These are phyloP conservation scores for Naganishia onofrii DNA, from an alignment of 768 basidiomycete genomes.

Conservation along the genomic window DNA sequence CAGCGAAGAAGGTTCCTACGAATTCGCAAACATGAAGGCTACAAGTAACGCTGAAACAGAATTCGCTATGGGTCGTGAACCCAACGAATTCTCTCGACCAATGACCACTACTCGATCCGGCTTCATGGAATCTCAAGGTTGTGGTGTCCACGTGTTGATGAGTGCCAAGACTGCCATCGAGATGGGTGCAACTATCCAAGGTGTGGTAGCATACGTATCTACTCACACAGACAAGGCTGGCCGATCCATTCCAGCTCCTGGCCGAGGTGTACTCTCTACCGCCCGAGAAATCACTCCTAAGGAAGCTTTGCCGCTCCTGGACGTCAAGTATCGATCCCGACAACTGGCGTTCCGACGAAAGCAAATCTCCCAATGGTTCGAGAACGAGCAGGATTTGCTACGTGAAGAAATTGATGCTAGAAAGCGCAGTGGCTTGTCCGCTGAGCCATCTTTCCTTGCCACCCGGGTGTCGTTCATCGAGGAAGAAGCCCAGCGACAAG, in stretches of 20 bases:
- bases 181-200: constrained; percentile 88
- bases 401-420: constrained; percentile 63
- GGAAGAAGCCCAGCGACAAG: constrained; percentile 83
- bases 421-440: constrained; percentile 31
- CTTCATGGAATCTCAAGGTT: constrained; percentile 96
- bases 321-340: constrained; percentile 81
- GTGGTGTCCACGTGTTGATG: constrained; percentile 97
- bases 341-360: constrained; percentile 92
- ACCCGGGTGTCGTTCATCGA: constrained; percentile 80
- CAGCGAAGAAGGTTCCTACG: constrained; percentile 95
- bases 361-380: constrained; percentile 92
- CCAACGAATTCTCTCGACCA: constrained; percentile 97
- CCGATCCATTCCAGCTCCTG: constrained; percentile 94
- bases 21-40: constrained; percentile 99
- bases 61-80: constrained; percentile 98
- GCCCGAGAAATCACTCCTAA: constrained; percentile 80
- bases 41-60: constrained; percentile 96
- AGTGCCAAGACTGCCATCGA: constrained; percentile 92
- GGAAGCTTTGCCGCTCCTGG: constrained; percentile 74
- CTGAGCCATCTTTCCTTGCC: constrained; percentile 69
- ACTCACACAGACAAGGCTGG: constrained; percentile 95
- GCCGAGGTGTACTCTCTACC: constrained; percentile 82
- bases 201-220: constrained; percentile 89
- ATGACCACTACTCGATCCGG: constrained; percentile 94
- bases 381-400: constrained; percentile 80